A percentile compares a stretch with the other conserved stretches of the same genome.
These are phyloP conservation scores for Fomitopsis pinicola DNA, from an alignment of 1,284 basidiomycete genomes.

Conservation along the genomic window DNA sequence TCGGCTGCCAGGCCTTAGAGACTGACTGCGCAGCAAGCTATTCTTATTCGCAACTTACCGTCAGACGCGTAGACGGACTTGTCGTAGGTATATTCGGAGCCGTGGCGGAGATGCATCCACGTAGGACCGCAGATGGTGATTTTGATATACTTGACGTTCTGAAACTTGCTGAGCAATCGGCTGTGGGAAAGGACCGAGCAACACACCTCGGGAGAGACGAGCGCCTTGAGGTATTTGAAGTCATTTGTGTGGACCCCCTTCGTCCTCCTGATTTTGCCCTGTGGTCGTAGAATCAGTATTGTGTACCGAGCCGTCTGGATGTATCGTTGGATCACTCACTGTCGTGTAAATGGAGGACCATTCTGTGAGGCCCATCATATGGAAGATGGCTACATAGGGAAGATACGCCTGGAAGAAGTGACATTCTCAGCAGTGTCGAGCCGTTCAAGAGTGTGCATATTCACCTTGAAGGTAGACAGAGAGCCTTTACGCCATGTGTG, in stretches of 20 bases:
- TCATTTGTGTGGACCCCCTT: slow-evolving; percentile 58
- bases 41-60: slow-evolving; percentile 29
- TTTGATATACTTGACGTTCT: slow-evolving; percentile 66
- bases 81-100: slow-evolving; percentile 53
- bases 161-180: slow-evolving; percentile 11
- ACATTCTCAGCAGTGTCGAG: not conserved
- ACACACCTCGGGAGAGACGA: slow-evolving; percentile 48
- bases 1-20: slow-evolving; percentile 35
- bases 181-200: not conserved
- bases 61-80: slow-evolving; percentile 56
- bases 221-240: slow-evolving; percentile 52
- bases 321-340: slow-evolving; percentile 23
- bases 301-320: no score
- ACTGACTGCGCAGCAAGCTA: not conserved
- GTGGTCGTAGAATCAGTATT: slow-evolving; percentile 6
- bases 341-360: slow-evolving; percentile 46
- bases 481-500: slow-evolving; percentile 29
- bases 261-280: slow-evolving; percentile 62
- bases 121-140: slow-evolving; percentile 70
- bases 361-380: slow-evolving; percentile 39
- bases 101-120: slow-evolving; percentile 73
- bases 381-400: slow-evolving; percentile 40
- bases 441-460: not conserved
- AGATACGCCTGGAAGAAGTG: slow-evolving; percentile 36
- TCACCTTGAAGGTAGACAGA: slow-evolving; percentile 31